Evolutionary conservation across 495 filamentous ascomycete species (phyloP).

Genomic region (Lasiosphaeria hispida): DNA sequence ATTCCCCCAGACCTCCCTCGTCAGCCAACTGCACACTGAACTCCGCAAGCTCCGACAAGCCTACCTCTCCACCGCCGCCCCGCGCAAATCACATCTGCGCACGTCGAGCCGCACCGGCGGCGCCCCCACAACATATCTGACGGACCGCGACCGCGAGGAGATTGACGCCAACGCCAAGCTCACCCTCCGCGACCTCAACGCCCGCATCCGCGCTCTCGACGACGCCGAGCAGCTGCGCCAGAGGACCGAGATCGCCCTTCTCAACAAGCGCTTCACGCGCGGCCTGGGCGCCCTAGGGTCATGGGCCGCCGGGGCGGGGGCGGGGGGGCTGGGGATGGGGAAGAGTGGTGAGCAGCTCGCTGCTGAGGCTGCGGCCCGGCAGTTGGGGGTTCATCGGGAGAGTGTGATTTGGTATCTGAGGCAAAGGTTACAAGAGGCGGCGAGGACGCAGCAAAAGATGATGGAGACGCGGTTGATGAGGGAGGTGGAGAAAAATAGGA

Average conservation of each 20-base stretch:
- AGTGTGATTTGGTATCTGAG: constrained; percentile 80
- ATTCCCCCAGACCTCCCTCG: constrained; percentile 76
- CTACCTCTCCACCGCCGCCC: constrained; percentile 76
- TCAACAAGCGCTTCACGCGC: constrained; percentile 65
- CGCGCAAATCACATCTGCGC: constrained; percentile 45
- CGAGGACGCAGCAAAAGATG: constrained; percentile 77
- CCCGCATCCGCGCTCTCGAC: constrained; percentile 70
- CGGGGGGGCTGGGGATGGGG: constrained; percentile 26
- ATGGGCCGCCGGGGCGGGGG: constrained; percentile 68
- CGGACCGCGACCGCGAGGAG: constrained; percentile 68
- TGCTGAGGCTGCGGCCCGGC: constrained; percentile 65
- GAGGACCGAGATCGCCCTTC: constrained; percentile 62
- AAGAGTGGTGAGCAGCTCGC: constrained; percentile 60
- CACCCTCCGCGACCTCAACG: constrained; percentile 77
- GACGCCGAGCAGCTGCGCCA: constrained; percentile 80
- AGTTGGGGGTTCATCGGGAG: constrained; percentile 65
- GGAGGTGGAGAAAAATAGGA: constrained; percentile 85
- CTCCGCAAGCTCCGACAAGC: constrained; percentile 80
- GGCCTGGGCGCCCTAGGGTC: constrained; percentile 59
- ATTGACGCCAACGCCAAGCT: constrained; percentile 83
- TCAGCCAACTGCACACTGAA: constrained; percentile 69
- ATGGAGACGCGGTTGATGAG: constrained; percentile 83
- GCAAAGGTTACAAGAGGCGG: constrained; percentile 68
- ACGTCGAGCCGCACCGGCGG: constrained; percentile 26
- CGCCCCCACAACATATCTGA: constrained; percentile 47